These are phyloP conservation scores for Pichia sp. DNA, from an alignment of 1,139 yeast genomes.

Conservation along the genomic window DNA sequence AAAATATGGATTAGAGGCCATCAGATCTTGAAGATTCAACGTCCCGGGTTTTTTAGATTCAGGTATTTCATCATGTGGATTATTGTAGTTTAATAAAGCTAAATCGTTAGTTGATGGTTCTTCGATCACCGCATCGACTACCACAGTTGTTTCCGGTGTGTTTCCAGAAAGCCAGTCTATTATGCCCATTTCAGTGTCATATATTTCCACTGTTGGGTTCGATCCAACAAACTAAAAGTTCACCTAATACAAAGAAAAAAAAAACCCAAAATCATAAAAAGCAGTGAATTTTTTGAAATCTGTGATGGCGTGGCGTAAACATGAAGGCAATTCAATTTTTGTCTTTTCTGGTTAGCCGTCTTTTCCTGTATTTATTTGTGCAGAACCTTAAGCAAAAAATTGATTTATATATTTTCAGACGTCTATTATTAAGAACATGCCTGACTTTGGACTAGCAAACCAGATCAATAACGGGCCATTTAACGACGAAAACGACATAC, in stretches of 20 bases:
- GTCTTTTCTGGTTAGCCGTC: not conserved
- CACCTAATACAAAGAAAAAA: no score
- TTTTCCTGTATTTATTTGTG: not conserved
- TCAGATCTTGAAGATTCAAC: slow-evolving; percentile 44
- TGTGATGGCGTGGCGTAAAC: not conserved
- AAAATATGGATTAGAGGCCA: slow-evolving; percentile 80
- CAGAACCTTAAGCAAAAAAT: no score
- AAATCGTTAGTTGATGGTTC: slow-evolving; percentile 17
- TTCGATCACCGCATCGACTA: slow-evolving; percentile 16
- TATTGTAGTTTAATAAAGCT: slow-evolving; percentile 18
- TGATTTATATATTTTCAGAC: no score
- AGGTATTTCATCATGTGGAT: slow-evolving; percentile 9
- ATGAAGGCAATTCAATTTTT: not conserved
- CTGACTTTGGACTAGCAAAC: no score
- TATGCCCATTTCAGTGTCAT: slow-evolving; percentile 12
- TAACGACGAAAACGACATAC: not conserved
- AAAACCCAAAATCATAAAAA: not conserved
- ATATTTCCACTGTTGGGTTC: no score
- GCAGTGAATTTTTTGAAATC: not conserved
- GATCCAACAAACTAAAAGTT: no score
- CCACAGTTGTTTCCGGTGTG: not conserved
- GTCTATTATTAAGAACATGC: no score
- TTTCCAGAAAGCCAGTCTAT: slow-evolving; percentile 9
- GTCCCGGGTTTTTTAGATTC: slow-evolving; percentile 19
- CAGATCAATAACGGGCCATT: no score